Conservation (phyloP, 2,329 filamentous ascomycete genomes). For the Penicillium sp. region DNA sequence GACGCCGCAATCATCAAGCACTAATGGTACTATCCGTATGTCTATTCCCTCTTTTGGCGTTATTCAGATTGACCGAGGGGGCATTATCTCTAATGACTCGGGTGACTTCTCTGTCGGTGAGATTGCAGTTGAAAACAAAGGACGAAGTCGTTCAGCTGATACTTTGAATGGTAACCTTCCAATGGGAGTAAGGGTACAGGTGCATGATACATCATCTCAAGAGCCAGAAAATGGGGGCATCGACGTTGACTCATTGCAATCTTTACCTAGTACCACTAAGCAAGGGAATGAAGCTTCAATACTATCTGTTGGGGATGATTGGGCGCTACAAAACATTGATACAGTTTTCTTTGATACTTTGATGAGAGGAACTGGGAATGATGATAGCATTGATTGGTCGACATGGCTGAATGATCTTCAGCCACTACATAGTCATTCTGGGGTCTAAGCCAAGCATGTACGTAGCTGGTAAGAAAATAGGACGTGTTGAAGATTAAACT, state of each 20-base stretch:
- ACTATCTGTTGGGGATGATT: background rate
- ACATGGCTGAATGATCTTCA: background rate
- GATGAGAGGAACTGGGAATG: background rate
- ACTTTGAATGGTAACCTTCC: background rate
- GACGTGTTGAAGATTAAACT: too few relatives aligned
- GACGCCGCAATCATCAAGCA: background rate
- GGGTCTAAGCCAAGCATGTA: too few relatives aligned
- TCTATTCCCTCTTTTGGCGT: background rate
- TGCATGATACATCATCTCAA: too few relatives aligned
- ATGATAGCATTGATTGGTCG: conserved; percentile 1
- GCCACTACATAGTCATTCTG: too few relatives aligned
- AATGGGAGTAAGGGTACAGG: background rate
- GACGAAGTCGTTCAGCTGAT: background rate
- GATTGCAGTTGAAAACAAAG: background rate
- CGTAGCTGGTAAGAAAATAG: too few relatives aligned
- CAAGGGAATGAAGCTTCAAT: background rate
- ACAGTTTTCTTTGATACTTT: background rate
- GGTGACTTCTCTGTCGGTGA: background rate
- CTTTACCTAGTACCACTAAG: background rate
- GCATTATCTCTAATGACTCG: background rate
- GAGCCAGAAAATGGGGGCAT: too few relatives aligned
- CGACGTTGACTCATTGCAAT: too few relatives aligned
- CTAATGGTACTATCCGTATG: background rate
- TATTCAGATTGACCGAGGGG: background rate
- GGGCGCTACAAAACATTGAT: background rate